phyloP scores from a whole-genome alignment of 2,329 filamentous ascomycete species.

The Tolypocladium inflatum region DNA sequence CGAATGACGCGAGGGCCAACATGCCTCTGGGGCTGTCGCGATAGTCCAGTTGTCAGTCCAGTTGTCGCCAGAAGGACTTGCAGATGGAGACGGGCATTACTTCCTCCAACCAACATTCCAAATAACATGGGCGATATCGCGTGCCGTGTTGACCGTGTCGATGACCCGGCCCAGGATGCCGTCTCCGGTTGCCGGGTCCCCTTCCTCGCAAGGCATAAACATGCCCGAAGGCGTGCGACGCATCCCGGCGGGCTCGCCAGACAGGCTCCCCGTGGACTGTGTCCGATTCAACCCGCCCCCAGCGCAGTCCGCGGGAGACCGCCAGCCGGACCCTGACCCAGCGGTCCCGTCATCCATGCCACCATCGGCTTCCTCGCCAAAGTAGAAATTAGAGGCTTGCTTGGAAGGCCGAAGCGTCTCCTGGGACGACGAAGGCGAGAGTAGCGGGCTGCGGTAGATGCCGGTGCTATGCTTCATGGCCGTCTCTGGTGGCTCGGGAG shows the following conservation, averaged over 20 bases:
- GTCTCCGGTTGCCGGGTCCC: conserved; percentile 48
- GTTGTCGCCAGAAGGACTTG: not conserved
- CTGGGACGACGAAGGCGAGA: conserved; percentile 71
- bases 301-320: conserved; percentile 13
- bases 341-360: conserved; percentile 30
- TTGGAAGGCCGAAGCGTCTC: conserved; percentile 69
- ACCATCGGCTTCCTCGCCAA: conserved; percentile 51
- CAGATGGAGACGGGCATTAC: not conserved
- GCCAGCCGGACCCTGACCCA: conserved; percentile 20
- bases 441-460: conserved; percentile 35
- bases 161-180: conserved; percentile 71
- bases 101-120: conserved; percentile 62
- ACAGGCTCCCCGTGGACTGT: conserved; percentile 37
- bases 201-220: conserved; percentile 82
- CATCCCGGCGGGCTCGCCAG: conserved; percentile 51
- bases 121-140: conserved; percentile 61
- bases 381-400: conserved; percentile 53
- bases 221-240: conserved; percentile 76
- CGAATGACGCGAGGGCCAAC: not conserved
- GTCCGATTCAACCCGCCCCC: conserved; percentile 33
- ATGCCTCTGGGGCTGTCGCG: not conserved
- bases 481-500: conserved; percentile 54
- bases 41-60: too few species aligned
- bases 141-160: conserved; percentile 68
- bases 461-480: conserved; percentile 51